Evolutionary conservation across 1,139 yeast genomes (phyloP), one percentile per base, ranked within the genome.

Genomic region (Petasospora rhodanensis): DNA sequence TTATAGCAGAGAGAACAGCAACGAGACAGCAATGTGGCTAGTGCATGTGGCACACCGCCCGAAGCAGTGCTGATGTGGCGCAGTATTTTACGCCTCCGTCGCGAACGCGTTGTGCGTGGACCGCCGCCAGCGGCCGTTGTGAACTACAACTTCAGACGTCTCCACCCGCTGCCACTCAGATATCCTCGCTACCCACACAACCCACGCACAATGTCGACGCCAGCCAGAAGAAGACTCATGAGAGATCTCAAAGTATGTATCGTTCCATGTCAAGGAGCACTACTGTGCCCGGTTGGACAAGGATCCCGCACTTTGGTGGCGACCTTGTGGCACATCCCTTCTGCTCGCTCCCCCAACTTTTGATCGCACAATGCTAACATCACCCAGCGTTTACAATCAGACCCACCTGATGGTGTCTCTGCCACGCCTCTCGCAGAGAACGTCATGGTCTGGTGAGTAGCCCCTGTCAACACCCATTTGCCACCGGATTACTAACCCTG

Each of bases 151-250:
- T n/a, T n/a, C n/a, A n/a, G n/a, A n/a, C n/a, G n/a, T n/a, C n/a
- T n/a, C n/a, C n/a, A n/a, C n/a, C n/a, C n/a, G n/a, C n/a, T n/a
- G n/a, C n/a, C n/a, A n/a, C n/a, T n/a, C n/a, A n/a, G n/a, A n/a
- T n/a, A n/a, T n/a, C n/a, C n/a, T n/a, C n/a, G n/a, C n/a, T n/a
- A n/a, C n/a, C 6, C n/a, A 6, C n/a, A 20, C 22, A 20, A 10
- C 7, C 14, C 12, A 26, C 7, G 6, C 6, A 21, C 13, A 13
- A 91, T 91, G 98, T 89, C 97, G 11, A 91, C 98, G 5, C 94
- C 96, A 18, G 98, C 98, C 9, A 79, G 96, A 60, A 82, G 96
- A 76, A 79, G 98, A 66, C 77, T 91, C 52, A 91, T 91, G 97
- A 85, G 98, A 60, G 98, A 91, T 63, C 87, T 91, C 64, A 89